These are phyloP conservation scores for Kluyveromyces sp. DNA, from an alignment of 1,139 yeast genomes.

Conservation along the genomic window DNA sequence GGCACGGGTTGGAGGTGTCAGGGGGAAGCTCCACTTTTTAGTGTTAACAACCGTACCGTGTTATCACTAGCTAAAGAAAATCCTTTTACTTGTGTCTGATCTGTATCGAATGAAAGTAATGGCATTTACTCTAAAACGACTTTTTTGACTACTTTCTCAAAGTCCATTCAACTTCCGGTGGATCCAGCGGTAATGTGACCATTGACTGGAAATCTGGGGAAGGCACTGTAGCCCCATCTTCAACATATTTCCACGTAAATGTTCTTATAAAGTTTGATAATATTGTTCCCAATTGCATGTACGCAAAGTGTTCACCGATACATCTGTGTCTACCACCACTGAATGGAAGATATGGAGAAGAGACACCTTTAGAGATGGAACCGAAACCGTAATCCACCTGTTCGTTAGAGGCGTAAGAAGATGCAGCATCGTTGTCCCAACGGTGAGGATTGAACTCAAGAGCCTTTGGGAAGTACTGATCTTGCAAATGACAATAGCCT, in stretches of 20 bases:
- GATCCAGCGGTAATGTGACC: conserved; percentile 85
- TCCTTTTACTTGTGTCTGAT: too few relatives aligned
- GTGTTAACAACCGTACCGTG: too few relatives aligned
- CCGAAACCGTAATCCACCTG: conserved; percentile 93
- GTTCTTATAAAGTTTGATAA: conserved; percentile 70
- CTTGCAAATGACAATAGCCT: conserved; percentile 78
- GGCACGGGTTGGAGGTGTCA: too few relatives aligned
- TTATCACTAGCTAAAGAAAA: too few relatives aligned
- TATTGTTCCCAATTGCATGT: conserved; percentile 83
- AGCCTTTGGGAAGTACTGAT: conserved; percentile 72
- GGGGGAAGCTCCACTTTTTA: too few relatives aligned
- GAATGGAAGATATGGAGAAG: conserved; percentile 92
- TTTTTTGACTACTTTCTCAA: conserved; percentile 1
- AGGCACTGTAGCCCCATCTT: conserved; percentile 53
- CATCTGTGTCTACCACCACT: conserved; percentile 99
- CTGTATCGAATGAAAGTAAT: too few relatives aligned
- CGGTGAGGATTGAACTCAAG: conserved; percentile 71
- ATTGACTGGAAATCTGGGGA: conserved; percentile 79
- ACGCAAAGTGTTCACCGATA: conserved; percentile 98
- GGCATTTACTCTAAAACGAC: too few relatives aligned
- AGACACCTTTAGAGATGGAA: conserved; percentile 89
- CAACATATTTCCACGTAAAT: conserved; percentile 65
- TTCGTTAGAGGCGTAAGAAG: conserved; percentile 37
- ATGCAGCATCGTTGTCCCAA: conserved; percentile 59
- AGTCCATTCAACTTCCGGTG: conserved; percentile 68